A percentile compares a stretch with the other conserved stretches of the same genome.
phyloP scores from a whole-genome alignment of 331 rosid genomes.

The Cydonia oblonga region DNA sequence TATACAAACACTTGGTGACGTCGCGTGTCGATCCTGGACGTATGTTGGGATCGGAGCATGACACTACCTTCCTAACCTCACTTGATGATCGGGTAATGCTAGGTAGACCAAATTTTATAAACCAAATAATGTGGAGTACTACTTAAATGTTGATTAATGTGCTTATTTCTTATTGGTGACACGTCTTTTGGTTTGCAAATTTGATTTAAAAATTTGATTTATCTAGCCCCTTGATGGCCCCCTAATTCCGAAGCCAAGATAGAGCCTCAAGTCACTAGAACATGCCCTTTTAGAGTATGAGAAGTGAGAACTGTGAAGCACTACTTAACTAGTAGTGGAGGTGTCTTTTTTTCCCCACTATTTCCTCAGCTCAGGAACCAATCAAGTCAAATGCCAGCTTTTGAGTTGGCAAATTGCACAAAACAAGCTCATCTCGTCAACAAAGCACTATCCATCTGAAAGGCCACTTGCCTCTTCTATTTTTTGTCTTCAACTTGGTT shows the following conservation, averaged over 20 bases:
- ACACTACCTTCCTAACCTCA: too few relatives aligned
- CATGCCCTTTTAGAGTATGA: not conserved
- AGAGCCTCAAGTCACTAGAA: not conserved
- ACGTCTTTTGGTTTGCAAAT: too few relatives aligned
- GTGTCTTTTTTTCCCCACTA: not conserved
- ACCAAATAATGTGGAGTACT: too few relatives aligned
- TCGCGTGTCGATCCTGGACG: too few relatives aligned
- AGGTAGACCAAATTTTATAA: too few relatives aligned
- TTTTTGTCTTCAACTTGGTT: constrained; percentile 19
- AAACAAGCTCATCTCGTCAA: constrained; percentile 14
- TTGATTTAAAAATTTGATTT: too few relatives aligned
- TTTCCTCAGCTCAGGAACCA: not conserved
- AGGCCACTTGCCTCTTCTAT: constrained; percentile 5
- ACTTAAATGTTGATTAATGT: too few relatives aligned
- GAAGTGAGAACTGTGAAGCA: not conserved
- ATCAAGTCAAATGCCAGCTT: constrained; percentile 2
- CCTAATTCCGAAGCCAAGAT: not conserved
- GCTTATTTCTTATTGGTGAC: too few relatives aligned
- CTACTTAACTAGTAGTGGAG: constrained; percentile 5
- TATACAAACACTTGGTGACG: too few relatives aligned
- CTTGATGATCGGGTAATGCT: too few relatives aligned
- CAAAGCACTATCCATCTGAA: constrained; percentile 9
- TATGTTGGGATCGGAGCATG: too few relatives aligned
- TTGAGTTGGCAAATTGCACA: constrained; percentile 27
- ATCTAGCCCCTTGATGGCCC: not conserved